Evolutionary conservation across 176 grass and related monocot genomes (phyloP).

Genomic region (Stipa capillata): DNA sequence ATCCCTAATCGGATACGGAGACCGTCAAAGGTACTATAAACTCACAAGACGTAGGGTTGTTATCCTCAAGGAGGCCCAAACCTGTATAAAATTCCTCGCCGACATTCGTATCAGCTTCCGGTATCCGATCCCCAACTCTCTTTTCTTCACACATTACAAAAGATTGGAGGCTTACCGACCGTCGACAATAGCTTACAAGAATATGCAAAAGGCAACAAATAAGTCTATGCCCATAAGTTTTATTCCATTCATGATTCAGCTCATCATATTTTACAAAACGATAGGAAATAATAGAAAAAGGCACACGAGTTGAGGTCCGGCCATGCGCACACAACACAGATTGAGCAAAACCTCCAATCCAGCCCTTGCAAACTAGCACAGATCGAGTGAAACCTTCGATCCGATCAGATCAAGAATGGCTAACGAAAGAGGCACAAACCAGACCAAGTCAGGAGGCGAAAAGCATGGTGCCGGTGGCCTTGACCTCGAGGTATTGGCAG

Average conservation of each 20-base stretch:
- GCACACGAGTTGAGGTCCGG: not conserved
- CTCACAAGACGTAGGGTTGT: too few relatives aligned
- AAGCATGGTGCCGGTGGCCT: conserved; percentile 13
- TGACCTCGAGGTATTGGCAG: conserved; percentile 71
- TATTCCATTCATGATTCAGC: conserved; percentile 31
- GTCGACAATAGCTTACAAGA: too few relatives aligned
- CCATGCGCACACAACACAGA: conserved; percentile 16
- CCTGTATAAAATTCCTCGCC: too few relatives aligned
- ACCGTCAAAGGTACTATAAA: too few relatives aligned
- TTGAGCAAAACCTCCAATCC: conserved; percentile 28
- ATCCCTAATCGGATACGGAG: too few relatives aligned
- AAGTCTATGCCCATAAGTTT: conserved; percentile 17
- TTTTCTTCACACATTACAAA: too few relatives aligned
- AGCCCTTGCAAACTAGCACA: conserved; percentile 11
- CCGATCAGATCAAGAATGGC: not conserved
- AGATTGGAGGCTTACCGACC: too few relatives aligned
- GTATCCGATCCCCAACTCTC: too few relatives aligned
- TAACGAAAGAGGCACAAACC: not conserved
- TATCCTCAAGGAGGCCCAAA: too few relatives aligned
- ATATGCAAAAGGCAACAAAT: too few relatives aligned
- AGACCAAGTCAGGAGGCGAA: conserved; percentile 6
- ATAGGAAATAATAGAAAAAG: not conserved
- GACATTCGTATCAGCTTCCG: too few relatives aligned
- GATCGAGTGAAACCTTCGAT: conserved; percentile 29
- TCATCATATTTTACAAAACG: conserved; percentile 26